phyloP scores from a whole-genome alignment of 1,284 basidiomycete species.

The Neotropicomus parvogracilis region DNA sequence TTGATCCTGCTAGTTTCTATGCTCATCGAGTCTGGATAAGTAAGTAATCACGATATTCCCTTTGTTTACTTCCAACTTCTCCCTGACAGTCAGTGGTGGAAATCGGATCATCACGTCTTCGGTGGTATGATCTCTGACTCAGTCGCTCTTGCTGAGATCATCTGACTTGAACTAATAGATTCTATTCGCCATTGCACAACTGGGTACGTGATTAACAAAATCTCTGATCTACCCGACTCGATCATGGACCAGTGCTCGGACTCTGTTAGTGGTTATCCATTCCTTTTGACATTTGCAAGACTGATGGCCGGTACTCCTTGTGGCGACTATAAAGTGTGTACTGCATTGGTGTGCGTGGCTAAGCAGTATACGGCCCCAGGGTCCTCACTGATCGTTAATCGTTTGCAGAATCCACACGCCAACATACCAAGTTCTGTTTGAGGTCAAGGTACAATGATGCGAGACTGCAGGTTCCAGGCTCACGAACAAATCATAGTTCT shows the following conservation, averaged over 20 bases:
- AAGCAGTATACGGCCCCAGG: not conserved
- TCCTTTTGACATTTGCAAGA: not conserved
- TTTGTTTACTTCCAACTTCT: not conserved
- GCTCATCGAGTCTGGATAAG: slow-evolving; percentile 31
- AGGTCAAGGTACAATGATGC: slow-evolving; percentile 3
- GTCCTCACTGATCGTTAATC: not conserved
- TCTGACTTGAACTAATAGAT: slow-evolving; percentile 9
- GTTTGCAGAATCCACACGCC: slow-evolving; percentile 9
- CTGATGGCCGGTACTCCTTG: not conserved
- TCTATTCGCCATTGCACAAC: slow-evolving; percentile 11
- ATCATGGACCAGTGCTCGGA: slow-evolving; percentile 14
- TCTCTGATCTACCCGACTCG: not conserved
- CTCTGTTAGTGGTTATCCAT: slow-evolving; percentile 11
- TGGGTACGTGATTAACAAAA: slow-evolving; percentile 9
- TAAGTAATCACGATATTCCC: slow-evolving; percentile 1
- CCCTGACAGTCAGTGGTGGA: slow-evolving; percentile 19
- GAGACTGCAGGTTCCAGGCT: not conserved
- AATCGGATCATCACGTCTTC: slow-evolving; percentile 17
- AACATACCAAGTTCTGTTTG: slow-evolving; percentile 7
- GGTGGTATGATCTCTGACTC: slow-evolving; percentile 14
- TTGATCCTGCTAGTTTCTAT: slow-evolving; percentile 19
- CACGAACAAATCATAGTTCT: slow-evolving; percentile 1
- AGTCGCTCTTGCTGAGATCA: not conserved
- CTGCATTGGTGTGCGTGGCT: slow-evolving; percentile 4
- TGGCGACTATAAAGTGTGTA: slow-evolving; percentile 5